Evolutionary conservation across 2,329 filamentous ascomycete species (phyloP).

Genomic region (Paecilomyces variotii): DNA sequence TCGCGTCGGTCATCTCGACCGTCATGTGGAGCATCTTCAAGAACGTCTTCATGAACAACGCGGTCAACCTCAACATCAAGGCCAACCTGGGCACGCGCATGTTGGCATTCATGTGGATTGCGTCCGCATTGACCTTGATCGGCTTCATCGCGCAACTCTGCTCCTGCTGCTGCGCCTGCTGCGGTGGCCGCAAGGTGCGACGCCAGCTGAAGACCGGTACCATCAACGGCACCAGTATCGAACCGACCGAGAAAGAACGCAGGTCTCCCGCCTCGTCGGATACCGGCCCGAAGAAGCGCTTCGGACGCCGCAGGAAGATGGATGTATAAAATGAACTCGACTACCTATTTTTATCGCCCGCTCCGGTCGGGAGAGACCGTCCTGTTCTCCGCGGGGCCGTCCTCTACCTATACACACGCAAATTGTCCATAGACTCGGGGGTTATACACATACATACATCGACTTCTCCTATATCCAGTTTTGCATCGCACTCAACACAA

Average conservation of each 20-base stretch:
- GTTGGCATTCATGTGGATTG: conserved; percentile 87
- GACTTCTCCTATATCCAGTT: neutral
- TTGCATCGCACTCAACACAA: neutral
- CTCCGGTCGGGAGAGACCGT: neutral
- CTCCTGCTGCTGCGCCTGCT: conserved; percentile 62
- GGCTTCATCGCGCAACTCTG: conserved; percentile 67
- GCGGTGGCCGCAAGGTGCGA: conserved; percentile 31
- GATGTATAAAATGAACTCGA: neutral
- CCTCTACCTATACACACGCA: neutral
- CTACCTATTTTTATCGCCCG: neutral
- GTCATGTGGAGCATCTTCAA: conserved; percentile 77
- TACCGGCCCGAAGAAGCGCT: neutral
- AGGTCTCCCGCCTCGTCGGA: neutral
- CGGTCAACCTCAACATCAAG: conserved; percentile 67
- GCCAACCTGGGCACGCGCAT: conserved; percentile 64
- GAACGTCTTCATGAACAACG: conserved; percentile 60
- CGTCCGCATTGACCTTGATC: conserved; percentile 56
- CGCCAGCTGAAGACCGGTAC: conserved; percentile 16
- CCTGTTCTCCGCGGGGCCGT: neutral
- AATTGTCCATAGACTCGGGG: neutral
- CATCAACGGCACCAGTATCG: neutral
- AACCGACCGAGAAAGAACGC: neutral
- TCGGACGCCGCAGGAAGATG: neutral
- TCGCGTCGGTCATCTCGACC: conserved; percentile 67
- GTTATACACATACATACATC: neutral